Evolutionary conservation across 805 yeast genomes (phyloP).

Genomic region (Barnettozyma californica): DNA sequence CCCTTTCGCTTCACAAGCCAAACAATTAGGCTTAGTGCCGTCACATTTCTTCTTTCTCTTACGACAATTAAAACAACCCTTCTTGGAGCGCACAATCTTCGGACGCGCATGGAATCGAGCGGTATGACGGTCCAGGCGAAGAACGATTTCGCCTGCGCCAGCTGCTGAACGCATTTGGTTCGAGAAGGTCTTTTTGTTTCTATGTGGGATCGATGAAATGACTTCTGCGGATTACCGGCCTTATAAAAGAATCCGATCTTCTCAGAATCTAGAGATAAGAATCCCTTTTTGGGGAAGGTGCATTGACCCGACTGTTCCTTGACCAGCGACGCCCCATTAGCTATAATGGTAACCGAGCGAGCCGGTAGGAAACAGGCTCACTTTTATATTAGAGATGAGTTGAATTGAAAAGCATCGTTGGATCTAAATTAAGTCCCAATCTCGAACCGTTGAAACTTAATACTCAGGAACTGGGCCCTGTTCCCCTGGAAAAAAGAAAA

Average conservation of each 20-base stretch:
- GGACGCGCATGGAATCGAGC: not conserved
- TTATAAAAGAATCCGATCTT: too few relatives aligned
- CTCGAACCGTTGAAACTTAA: too few relatives aligned
- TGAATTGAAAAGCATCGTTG: not conserved
- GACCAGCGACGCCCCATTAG: too few relatives aligned
- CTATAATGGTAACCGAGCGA: too few relatives aligned
- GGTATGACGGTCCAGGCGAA: not conserved
- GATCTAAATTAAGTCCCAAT: not conserved
- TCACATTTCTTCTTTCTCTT: constrained; percentile 62
- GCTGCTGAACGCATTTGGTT: not conserved
- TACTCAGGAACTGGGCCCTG: not conserved
- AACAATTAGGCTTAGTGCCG: constrained; percentile 38
- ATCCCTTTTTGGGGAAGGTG: not conserved
- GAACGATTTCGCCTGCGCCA: not conserved
- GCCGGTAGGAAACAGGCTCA: too few relatives aligned
- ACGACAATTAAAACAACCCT: constrained; percentile 29
- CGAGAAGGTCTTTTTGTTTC: too few relatives aligned
- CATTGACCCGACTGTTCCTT: too few relatives aligned
- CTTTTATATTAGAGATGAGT: too few relatives aligned
- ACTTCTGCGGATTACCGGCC: too few relatives aligned
- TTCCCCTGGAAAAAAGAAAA: too few relatives aligned
- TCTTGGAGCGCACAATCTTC: constrained; percentile 9
- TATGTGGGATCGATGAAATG: too few relatives aligned
- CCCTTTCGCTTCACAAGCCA: constrained; percentile 34
- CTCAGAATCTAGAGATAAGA: not conserved